Evolutionary conservation across 1,139 yeast species (phyloP).

Genomic region (Yamadazyma siamensis): DNA sequence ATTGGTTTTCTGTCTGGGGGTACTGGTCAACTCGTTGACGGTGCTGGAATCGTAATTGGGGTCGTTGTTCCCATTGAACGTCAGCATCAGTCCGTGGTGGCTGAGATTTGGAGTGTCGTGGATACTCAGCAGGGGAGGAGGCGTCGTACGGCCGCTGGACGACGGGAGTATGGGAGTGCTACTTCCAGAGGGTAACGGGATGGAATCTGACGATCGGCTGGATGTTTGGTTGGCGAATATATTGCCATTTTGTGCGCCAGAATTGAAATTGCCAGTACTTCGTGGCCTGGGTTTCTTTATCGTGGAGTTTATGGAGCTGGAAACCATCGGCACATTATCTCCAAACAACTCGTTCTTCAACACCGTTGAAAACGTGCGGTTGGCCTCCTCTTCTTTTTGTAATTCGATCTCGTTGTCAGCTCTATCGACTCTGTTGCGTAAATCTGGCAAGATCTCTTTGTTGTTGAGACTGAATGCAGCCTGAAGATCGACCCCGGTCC

Average conservation of each 20-base stretch:
- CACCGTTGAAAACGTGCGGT: conserved; percentile 80
- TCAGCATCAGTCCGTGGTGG: conserved; percentile 4
- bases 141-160: conserved; percentile 17
- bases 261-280: conserved; percentile 19
- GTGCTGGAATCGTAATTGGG: conserved; percentile 8
- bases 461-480: conserved; percentile 75
- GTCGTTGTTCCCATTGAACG: conserved; percentile 1
- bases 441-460: conserved; percentile 41
- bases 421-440: conserved; percentile 22
- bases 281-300: conserved; percentile 16
- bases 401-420: conserved; percentile 61
- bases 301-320: conserved; percentile 8
- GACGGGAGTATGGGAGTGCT: conserved; percentile 5
- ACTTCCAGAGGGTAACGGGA: conserved; percentile 7
- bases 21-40: conserved; percentile 27
- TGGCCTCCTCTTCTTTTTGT: conserved; percentile 77
- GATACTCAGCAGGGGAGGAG: conserved; percentile 21
- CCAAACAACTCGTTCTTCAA: conserved; percentile 91
- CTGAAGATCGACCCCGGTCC: conserved; percentile 83
- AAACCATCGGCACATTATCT: conserved; percentile 64
- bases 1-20: conserved; percentile 56
- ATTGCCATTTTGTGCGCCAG: conserved; percentile 3
- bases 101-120: conserved; percentile 9
- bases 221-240: conserved; percentile 9
- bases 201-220: conserved; percentile 14